phyloP scores from a whole-genome alignment of 768 basidiomycete species.

The Fistulinella prunicolor region DNA sequence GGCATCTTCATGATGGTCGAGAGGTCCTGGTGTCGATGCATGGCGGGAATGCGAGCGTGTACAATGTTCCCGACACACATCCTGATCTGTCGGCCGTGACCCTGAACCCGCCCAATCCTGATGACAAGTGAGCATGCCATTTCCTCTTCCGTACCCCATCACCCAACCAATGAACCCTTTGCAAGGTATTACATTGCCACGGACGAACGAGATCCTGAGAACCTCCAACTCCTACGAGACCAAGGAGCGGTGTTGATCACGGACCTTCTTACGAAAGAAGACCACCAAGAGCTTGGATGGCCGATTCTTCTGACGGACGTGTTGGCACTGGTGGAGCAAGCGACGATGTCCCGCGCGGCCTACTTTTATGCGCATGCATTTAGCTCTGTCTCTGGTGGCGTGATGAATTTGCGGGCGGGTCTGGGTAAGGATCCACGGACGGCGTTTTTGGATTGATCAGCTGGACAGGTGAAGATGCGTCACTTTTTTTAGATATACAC shows the following conservation, averaged over 20 bases:
- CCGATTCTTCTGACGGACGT: constrained; percentile 42
- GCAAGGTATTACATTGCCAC: constrained; percentile 37
- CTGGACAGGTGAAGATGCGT: background rate
- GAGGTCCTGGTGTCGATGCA: constrained; percentile 20
- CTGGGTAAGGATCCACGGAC: constrained; percentile 41
- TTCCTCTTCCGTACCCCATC: no score
- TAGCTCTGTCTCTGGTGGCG: constrained; percentile 41
- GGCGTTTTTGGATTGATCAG: constrained; percentile 32
- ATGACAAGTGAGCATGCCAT: constrained; percentile 18
- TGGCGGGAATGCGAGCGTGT: constrained; percentile 10
- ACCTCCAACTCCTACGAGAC: constrained; percentile 30
- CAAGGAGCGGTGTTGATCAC: constrained; percentile 39
- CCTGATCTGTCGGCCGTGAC: constrained; percentile 20
- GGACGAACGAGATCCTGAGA: constrained; percentile 39
- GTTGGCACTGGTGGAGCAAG: constrained; percentile 42
- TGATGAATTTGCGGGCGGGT: constrained; percentile 39
- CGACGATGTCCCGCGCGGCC: constrained; percentile 32
- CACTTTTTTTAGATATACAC: background rate
- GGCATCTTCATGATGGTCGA: constrained; percentile 20
- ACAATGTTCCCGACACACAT: constrained; percentile 21
- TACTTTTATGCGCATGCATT: constrained; percentile 43
- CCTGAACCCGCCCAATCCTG: constrained; percentile 23
- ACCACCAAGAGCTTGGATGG: constrained; percentile 40
- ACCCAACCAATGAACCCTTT: background rate
- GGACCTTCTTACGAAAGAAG: constrained; percentile 43